These are phyloP conservation scores for Leccinum griseonigrum DNA, from an alignment of 1,284 basidiomycete species.

Conservation along the genomic window DNA sequence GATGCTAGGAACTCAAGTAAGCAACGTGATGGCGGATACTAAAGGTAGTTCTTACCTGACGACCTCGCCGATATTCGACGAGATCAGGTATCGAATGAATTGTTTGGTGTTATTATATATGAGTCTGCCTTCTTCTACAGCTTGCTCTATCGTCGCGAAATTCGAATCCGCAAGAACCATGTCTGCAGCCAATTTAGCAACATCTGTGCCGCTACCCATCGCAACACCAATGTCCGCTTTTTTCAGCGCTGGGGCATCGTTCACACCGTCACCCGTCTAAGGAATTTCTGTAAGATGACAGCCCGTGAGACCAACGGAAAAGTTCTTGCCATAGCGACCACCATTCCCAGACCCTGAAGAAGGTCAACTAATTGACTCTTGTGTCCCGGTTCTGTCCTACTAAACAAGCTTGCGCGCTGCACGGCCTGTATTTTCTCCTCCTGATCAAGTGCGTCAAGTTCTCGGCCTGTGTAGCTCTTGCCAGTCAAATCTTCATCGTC, in stretches of 20 bases:
- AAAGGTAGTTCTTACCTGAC: constrained; percentile 55
- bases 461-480: constrained; percentile 93
- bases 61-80: constrained; percentile 97
- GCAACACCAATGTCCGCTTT: constrained; percentile 98
- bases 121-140: constrained; percentile 94
- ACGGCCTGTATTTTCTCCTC: constrained; percentile 86
- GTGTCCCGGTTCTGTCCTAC: constrained; percentile 92
- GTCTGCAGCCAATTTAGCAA: constrained; percentile 97
- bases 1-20: constrained; percentile 53
- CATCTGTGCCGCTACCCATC: constrained; percentile 99
- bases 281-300: constrained; percentile 14
- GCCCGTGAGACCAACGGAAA: constrained; percentile 11
- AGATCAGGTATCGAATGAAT: constrained; percentile 94
- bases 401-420: constrained; percentile 85
- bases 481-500: constrained; percentile 80
- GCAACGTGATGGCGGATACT: not conserved
- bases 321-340: constrained; percentile 90
- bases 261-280: constrained; percentile 93
- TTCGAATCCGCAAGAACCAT: constrained; percentile 92
- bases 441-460: constrained; percentile 80
- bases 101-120: constrained; percentile 99
- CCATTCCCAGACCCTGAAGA: constrained; percentile 87
- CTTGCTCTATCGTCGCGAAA: constrained; percentile 91
- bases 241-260: constrained; percentile 95
- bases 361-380: constrained; percentile 95